phyloP scores from a whole-genome alignment of 257 asterid genomes.

The Plantago elongata region DNA sequence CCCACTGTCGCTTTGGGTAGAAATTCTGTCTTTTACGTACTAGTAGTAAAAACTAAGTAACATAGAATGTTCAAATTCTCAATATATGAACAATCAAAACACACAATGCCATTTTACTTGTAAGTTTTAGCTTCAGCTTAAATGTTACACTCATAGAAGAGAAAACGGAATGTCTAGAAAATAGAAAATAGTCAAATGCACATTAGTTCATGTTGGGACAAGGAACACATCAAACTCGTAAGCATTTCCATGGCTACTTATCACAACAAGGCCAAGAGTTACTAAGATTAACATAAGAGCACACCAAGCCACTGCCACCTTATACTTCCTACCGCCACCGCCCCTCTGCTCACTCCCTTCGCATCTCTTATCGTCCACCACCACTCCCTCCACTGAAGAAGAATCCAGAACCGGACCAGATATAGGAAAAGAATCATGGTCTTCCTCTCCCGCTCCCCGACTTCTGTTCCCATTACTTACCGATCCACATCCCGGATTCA shows the following conservation, averaged over 20 bases:
- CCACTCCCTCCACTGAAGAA: constrained; percentile 16
- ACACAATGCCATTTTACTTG: not conserved
- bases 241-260: constrained; percentile 23
- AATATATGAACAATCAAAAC: not conserved
- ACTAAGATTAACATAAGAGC: constrained; percentile 22
- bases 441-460: not conserved
- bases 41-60: no score
- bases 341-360: constrained; percentile 1
- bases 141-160: not conserved
- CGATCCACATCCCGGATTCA: constrained; percentile 13
- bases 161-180: no score
- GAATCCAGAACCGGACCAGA: constrained; percentile 17
- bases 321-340: constrained; percentile 15
- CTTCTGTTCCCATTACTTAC: not conserved
- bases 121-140: not conserved
- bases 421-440: not conserved
- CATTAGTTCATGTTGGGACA: constrained; percentile 29
- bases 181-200: no score
- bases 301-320: constrained; percentile 26
- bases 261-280: constrained; percentile 23
- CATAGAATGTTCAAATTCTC: not conserved
- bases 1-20: no score
- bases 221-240: constrained; percentile 21
- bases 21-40: no score
- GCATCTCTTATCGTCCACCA: constrained; percentile 12